phyloP scores from a whole-genome alignment of 2,329 filamentous ascomycete genomes.

The Trichoderma breve region DNA sequence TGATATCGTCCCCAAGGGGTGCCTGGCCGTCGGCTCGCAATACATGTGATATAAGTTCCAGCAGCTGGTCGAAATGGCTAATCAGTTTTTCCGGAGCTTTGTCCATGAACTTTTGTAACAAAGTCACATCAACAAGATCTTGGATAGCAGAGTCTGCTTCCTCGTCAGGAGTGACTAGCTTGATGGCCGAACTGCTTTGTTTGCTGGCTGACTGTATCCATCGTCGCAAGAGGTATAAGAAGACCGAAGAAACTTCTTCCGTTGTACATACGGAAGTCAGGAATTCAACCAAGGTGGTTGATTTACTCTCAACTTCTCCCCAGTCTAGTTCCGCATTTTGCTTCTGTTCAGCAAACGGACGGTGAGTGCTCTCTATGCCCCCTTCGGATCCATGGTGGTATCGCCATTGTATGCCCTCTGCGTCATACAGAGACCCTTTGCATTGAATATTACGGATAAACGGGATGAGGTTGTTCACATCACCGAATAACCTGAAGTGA shows the following conservation, averaged over 20 bases:
- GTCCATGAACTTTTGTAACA: constrained; percentile 65
- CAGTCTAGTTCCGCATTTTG: constrained; percentile 36
- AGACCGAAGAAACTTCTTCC: constrained; percentile 58
- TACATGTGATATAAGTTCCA: constrained; percentile 63
- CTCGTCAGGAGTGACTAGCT: constrained; percentile 32
- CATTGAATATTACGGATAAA: constrained; percentile 57
- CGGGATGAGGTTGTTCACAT: constrained; percentile 45
- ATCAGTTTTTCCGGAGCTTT: constrained; percentile 62
- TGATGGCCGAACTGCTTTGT: constrained; percentile 27
- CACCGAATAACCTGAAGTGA: constrained; percentile 57
- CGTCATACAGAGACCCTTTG: constrained; percentile 43
- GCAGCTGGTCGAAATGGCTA: constrained; percentile 60
- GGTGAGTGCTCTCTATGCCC: constrained; percentile 50
- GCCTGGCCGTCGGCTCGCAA: constrained; percentile 47
- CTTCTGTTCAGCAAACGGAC: constrained; percentile 24
- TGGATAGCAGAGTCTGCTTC: constrained; percentile 41
- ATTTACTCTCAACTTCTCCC: constrained; percentile 48
- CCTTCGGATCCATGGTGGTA: constrained; percentile 48
- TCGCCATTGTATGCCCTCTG: constrained; percentile 46
- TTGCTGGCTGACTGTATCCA: constrained; percentile 49
- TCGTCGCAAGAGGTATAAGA: constrained; percentile 56
- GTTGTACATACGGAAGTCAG: constrained; percentile 51
- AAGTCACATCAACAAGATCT: constrained; percentile 56
- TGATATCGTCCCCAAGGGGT: constrained; percentile 46
- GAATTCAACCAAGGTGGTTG: constrained; percentile 47